Conservation (phyloP, 129 eudicot species). For the Pittosporum tobira region DNA sequence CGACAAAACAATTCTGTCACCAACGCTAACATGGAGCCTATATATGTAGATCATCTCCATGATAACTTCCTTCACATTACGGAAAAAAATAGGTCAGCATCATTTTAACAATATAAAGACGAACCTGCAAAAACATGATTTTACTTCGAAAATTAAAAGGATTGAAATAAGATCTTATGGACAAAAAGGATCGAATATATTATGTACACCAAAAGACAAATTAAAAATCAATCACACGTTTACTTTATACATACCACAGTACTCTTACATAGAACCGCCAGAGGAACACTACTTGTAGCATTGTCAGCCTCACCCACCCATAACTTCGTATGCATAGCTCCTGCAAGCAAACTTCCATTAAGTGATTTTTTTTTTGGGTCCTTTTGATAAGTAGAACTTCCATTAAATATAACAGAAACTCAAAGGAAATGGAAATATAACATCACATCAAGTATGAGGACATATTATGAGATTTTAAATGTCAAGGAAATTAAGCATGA, state of each 20-base stretch:
- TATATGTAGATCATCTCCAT: constrained; percentile 40
- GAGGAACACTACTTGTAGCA: constrained; percentile 37
- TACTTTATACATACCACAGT: constrained; percentile 40
- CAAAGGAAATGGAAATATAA: background rate
- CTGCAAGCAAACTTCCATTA: constrained; percentile 33
- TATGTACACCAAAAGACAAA: background rate
- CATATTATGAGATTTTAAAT: too few species aligned
- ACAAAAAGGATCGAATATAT: background rate
- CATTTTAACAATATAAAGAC: too few species aligned
- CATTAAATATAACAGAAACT: background rate
- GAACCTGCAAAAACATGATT: background rate
- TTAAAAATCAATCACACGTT: background rate
- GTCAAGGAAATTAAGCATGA: background rate
- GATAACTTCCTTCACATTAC: constrained; percentile 40
- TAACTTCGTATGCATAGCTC: constrained; percentile 39
- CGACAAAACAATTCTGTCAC: constrained; percentile 39
- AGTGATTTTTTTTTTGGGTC: too few species aligned
- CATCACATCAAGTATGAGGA: background rate
- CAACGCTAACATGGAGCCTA: constrained; percentile 36
- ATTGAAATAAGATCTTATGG: background rate
- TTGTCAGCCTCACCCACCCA: constrained; percentile 65
- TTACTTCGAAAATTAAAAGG: background rate
- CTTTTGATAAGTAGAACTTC: too few species aligned
- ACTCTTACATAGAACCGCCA: constrained; percentile 49
- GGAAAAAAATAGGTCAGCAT: constrained; percentile 5